Percentiles rank a stretch among this genome's conserved stretches.
Conservation (phyloP, 202 grass and related monocot genomes). For the Schoenoplectus triqueter region DNA sequence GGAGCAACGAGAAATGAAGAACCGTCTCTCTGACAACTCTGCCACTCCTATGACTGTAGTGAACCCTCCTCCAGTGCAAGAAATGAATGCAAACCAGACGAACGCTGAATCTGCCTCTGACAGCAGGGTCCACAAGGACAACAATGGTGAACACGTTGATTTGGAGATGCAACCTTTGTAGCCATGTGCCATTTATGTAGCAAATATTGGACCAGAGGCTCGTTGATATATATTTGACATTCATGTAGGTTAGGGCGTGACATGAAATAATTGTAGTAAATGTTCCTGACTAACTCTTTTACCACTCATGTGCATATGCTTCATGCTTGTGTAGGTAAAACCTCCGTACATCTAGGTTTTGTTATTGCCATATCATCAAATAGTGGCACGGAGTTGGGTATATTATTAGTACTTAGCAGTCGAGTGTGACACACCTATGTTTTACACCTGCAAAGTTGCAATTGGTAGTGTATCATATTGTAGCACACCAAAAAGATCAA, state of each 20-base stretch:
- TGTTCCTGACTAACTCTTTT: conserved; percentile 3
- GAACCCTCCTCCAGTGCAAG: conserved; percentile 74
- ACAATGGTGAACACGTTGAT: conserved; percentile 45
- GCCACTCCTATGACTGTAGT: conserved; percentile 63
- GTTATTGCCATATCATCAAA: background rate
- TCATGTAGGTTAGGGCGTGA: conserved; percentile 3
- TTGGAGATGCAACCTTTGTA: conserved; percentile 80
- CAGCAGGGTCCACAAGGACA: conserved; percentile 36
- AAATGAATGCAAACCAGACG: conserved; percentile 65
- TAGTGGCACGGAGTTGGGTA: background rate
- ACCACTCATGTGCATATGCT: background rate
- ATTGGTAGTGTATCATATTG: background rate
- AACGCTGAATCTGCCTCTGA: conserved; percentile 26
- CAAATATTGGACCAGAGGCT: background rate
- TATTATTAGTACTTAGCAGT: no score
- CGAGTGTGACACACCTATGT: background rate
- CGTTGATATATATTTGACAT: background rate
- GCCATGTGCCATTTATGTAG: conserved; percentile 18
- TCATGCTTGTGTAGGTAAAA: background rate
- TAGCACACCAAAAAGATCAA: no score
- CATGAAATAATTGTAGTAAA: conserved; percentile 27
- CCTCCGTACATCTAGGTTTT: background rate
- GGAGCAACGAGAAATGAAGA: conserved; percentile 82
- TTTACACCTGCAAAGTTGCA: background rate
- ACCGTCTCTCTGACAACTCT: conserved; percentile 62